phyloP scores from a whole-genome alignment of 176 grass and related monocot species.

The Leersia perrieri region DNA sequence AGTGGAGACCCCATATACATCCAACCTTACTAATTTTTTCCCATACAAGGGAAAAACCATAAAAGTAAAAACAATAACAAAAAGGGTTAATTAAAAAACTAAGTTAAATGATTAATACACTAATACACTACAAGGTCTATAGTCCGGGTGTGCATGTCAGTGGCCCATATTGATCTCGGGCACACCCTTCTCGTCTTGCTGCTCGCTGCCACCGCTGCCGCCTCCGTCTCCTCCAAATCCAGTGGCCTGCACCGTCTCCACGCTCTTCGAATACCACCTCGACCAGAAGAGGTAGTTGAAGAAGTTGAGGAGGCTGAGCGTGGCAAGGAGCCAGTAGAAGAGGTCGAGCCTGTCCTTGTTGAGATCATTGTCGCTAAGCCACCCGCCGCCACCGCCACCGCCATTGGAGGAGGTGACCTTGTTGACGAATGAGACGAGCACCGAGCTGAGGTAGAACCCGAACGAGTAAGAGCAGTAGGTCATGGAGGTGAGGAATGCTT shows the following conservation, averaged over 20 bases:
- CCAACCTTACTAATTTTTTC: background rate
- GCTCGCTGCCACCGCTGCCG: constrained; percentile 16
- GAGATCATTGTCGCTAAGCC: constrained; percentile 87
- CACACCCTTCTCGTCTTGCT: constrained; percentile 29
- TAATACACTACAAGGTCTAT: background rate
- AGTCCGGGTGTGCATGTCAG: background rate
- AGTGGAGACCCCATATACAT: background rate
- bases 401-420: constrained; percentile 40
- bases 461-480: constrained; percentile 98
- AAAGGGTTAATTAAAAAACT: constrained; percentile 14
- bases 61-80: background rate
- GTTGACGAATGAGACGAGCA: constrained; percentile 77
- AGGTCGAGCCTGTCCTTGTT: constrained; percentile 86
- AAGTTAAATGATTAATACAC: constrained; percentile 23
- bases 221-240: constrained; percentile 22
- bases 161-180: background rate
- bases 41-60: constrained; percentile 14
- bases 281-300: constrained; percentile 85
- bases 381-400: constrained; percentile 20
- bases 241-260: constrained; percentile 42
- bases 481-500: constrained; percentile 85
- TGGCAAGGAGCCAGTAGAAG: constrained; percentile 84
- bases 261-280: constrained; percentile 66
- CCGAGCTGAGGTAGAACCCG: constrained; percentile 86
- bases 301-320: constrained; percentile 79